phyloP scores from a whole-genome alignment of 768 basidiomycete species.

The Boletus tomentosulus region DNA sequence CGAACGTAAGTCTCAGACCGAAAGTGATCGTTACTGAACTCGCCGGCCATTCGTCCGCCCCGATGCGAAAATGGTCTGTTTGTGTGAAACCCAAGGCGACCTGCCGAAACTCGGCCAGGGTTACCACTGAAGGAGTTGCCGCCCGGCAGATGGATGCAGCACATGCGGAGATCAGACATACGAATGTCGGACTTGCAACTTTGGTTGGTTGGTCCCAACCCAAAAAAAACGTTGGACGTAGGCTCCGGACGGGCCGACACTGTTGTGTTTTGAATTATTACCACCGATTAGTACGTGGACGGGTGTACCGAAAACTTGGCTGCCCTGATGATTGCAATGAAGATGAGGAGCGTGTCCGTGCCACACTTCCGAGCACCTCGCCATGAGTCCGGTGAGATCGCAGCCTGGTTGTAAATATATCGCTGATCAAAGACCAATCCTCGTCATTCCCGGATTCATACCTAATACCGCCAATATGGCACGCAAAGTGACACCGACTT shows the following conservation, averaged over 20 bases:
- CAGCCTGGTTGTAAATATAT: not conserved
- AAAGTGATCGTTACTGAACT: not conserved
- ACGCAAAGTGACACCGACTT: not conserved
- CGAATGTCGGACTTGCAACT: not conserved
- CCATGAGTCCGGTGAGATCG: not conserved
- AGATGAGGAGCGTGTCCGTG: conserved; percentile 3
- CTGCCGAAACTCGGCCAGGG: not conserved
- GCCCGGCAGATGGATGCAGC: not conserved
- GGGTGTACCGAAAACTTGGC: not conserved
- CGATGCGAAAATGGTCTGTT: not conserved
- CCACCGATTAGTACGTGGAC: not conserved
- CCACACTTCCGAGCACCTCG: not conserved
- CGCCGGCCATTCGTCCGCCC: not conserved
- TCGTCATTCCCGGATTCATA: not conserved
- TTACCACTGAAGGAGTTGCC: not conserved
- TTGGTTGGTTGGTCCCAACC: not conserved
- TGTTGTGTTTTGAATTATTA: not conserved
- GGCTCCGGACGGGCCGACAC: not conserved
- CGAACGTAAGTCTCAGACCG: conserved; percentile 5
- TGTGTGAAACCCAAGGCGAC: not conserved
- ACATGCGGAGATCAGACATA: not conserved
- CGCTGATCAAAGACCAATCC: not conserved
- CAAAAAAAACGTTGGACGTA: not conserved
- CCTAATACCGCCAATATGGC: not conserved
- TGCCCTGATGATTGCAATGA: conserved; percentile 4